Base-by-base conservation (phyloP, 257 asterid species). In the Verbascum thapsus region DNA sequence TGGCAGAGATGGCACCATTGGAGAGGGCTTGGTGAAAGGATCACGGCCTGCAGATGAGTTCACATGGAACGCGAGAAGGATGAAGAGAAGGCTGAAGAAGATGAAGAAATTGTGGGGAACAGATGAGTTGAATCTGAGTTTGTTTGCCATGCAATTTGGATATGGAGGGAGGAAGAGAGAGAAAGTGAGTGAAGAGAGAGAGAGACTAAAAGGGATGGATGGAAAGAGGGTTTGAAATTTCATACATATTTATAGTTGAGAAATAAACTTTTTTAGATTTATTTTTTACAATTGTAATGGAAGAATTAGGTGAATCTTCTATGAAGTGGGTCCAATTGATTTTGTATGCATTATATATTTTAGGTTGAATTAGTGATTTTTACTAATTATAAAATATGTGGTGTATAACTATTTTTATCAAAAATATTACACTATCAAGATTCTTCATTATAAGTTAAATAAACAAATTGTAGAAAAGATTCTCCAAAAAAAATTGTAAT, bases 141-240 rank as follows among this genome's bases (percentile, higher is more conserved):
- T 49, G 5, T 32, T 10, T 17, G 74, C 76, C 80, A 75, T 75
- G 80, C 80, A 75, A 53, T 64, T 59, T 43, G 63, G 43, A 57
- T 53, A 35, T 18, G 15, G 13, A 61, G 66, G 40, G 47, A 23
- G 12, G 51, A 40, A 8, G 38, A 16, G 34, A 38, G 9, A 2
- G 49, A 11, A 38, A 4, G 3, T 17, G 10, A 42, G 10, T 2
- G 10, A 19, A 50, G 72, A 16, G 59, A 59, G 53, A 59, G 48
- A 8, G 48, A 35, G 42, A 67, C 30, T 38, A 10, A 71, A 39
- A 38, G 66, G 23, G 53, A 58, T 9, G 60, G 51, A 54, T 44
- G 70, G 44, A 63, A 55, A 68, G 65, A 63, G 64, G 68, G 50
- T 50, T 63, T 68, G 71, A 58, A 63, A 51, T 52, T 68, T 60